Base-by-base conservation (phyloP, 768 basidiomycete species). In the Suillus luteus region DNA sequence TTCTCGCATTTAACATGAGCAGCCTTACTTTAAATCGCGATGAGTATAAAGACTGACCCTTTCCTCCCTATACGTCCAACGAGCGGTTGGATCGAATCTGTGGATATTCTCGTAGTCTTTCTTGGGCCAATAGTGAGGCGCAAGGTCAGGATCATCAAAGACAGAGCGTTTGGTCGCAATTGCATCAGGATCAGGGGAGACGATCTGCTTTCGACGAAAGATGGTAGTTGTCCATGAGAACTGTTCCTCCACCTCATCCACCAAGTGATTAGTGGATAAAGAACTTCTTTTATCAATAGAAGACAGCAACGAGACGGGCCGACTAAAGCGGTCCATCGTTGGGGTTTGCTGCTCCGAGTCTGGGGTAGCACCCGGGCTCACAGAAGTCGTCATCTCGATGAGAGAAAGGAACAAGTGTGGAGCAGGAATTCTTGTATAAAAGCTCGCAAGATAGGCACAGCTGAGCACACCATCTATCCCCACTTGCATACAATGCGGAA, bases 11-110 rank as follows among this genome's bases (percentile, higher is more conserved):
- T 62, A 37, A 12, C 44, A 5, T 64, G 40, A 64, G 58, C 60
- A 41, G 55, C 10, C 17, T 31, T 14, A 9, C 27, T 38, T 24
- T 27, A 15, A 19, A 51, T 17, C 41, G 41, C 7, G 31, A 54
- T 19, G 27, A 5, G 8, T 44, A 35, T 14, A 55, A 24, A 22
- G 0, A 69, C 75, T 60, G 37, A 79, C 81, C 70, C 71, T 77
- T 68, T 89, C 85, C 69, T 88, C 86, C 46, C 80, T 71, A 62
- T 79, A 78, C 3, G 86, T 87, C 87, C 88, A 90, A 19, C 87
- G 79, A 49, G 82, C 83, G 41, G 75, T 75, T 0, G 83, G 79
- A 64, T 89, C 82, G 60, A 89, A 87, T 7, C 86, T 79, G 60
- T 83, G 82, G 11, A 82, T 64, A 67, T 85, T 86, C 70, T 88